These are phyloP conservation scores for Aspergillus tanneri DNA, from an alignment of 2,329 filamentous ascomycete genomes.

Conservation along the genomic window DNA sequence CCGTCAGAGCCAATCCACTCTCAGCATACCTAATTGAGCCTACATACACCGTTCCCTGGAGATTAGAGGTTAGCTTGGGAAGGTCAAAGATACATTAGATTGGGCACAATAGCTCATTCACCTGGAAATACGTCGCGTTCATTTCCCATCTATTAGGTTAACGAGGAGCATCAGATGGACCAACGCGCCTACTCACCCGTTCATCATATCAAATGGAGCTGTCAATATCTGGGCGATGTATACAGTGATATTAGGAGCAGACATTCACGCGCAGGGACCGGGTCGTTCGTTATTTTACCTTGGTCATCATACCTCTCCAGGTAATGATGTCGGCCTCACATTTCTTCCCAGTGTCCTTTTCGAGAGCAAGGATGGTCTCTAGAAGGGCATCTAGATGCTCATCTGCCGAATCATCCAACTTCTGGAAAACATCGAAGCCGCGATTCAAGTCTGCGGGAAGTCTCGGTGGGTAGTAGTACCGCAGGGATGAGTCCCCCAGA, in stretches of 20 bases:
- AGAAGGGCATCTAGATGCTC: slow-evolving; percentile 85
- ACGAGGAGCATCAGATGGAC: neutral
- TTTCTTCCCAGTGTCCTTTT: slow-evolving; percentile 65
- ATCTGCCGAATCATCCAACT: slow-evolving; percentile 77
- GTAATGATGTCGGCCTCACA: slow-evolving; percentile 80
- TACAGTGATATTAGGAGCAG: neutral
- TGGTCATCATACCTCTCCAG: slow-evolving; percentile 98
- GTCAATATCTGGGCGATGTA: slow-evolving; percentile 70
- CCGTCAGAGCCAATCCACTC: slow-evolving; percentile 13
- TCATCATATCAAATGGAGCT: slow-evolving; percentile 75
- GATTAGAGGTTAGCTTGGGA: slow-evolving; percentile 20
- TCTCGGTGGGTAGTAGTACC: slow-evolving; percentile 80
- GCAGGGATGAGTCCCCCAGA: slow-evolving; percentile 74
- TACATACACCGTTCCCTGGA: slow-evolving; percentile 56
- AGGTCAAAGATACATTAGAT: neutral
- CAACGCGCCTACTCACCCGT: slow-evolving; percentile 58
- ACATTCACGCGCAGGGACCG: neutral
- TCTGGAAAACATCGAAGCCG: slow-evolving; percentile 79
- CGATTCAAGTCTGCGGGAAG: slow-evolving; percentile 71
- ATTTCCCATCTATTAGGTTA: slow-evolving; percentile 71
- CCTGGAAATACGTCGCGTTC: slow-evolving; percentile 90
- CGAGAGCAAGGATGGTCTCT: slow-evolving; percentile 69
- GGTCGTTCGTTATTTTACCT: slow-evolving; percentile 55
- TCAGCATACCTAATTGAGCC: neutral
- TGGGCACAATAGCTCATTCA: slow-evolving; percentile 42